phyloP scores from a whole-genome alignment of 2,329 filamentous ascomycete species.

The Scedosporium boydii region DNA sequence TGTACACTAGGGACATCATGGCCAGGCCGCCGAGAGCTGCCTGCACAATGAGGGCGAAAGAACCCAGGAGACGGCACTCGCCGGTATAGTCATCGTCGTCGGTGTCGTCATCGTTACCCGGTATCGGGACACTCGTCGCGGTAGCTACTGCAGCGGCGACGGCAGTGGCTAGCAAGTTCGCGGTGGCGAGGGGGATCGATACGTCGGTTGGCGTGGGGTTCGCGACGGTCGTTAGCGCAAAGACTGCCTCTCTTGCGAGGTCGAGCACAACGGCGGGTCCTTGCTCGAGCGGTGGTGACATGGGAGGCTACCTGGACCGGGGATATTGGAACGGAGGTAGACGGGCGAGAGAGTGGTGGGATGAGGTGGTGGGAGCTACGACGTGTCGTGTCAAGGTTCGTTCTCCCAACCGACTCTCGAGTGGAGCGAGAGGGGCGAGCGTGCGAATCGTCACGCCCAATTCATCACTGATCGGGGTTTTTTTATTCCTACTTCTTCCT shows the following conservation, averaged over 20 bases:
- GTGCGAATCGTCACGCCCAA: background rate
- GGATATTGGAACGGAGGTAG: background rate
- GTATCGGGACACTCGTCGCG: constrained; percentile 13
- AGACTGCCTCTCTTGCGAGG: constrained; percentile 4
- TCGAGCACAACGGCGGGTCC: constrained; percentile 5
- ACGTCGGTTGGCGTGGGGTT: constrained; percentile 9
- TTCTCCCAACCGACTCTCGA: constrained; percentile 1
- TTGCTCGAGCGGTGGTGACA: constrained; percentile 4
- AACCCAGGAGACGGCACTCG: constrained; percentile 79
- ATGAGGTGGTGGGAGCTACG: background rate
- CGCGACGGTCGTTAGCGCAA: background rate
- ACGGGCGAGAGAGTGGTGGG: background rate
- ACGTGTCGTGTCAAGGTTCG: background rate
- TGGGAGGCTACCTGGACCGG: background rate
- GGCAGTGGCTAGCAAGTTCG: constrained; percentile 20
- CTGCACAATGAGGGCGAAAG: constrained; percentile 88
- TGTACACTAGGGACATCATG: constrained; percentile 79
- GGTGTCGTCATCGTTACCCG: constrained; percentile 8
- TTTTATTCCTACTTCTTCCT: background rate
- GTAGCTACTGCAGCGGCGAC: constrained; percentile 19
- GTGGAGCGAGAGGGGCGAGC: constrained; percentile 2
- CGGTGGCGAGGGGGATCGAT: constrained; percentile 10
- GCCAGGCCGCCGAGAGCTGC: constrained; percentile 76
- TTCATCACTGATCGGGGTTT: background rate
- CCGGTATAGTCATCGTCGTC: constrained; percentile 43